Percentiles rank a stretch among this genome's conserved stretches.
These are phyloP conservation scores for Peribolospora baueri DNA, from an alignment of 768 basidiomycete genomes.

Conservation along the genomic window DNA sequence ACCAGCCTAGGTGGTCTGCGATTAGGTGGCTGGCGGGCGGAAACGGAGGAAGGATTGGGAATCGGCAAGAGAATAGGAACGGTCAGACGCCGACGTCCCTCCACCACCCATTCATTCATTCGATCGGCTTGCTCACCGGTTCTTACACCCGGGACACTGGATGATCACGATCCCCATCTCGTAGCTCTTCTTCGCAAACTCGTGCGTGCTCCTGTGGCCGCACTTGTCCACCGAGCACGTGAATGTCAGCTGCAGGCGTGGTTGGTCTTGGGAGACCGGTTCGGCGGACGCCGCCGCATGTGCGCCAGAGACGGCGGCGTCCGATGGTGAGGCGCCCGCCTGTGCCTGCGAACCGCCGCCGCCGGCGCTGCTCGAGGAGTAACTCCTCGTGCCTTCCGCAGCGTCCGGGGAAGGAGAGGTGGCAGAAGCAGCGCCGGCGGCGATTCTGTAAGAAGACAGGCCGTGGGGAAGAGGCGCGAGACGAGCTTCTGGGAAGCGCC, in stretches of 20 bases:
- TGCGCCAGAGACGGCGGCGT: too few relatives aligned
- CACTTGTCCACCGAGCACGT: constrained; percentile 49
- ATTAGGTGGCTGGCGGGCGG: constrained; percentile 40
- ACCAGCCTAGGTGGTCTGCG: constrained; percentile 80
- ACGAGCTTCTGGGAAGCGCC: not conserved
- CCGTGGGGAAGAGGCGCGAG: not conserved
- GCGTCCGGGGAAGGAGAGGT: constrained; percentile 1
- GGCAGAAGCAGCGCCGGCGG: constrained; percentile 3
- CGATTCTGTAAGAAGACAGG: not conserved
- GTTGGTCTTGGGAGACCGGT: constrained; percentile 21
- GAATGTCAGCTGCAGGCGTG: constrained; percentile 49
- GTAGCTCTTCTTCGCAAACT: constrained; percentile 66
- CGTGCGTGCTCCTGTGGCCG: constrained; percentile 55
- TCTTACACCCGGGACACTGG: constrained; percentile 72
- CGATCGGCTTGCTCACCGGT: constrained; percentile 26
- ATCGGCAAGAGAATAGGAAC: not conserved
- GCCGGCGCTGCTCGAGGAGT: too few relatives aligned
- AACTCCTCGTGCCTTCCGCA: constrained; percentile 7
- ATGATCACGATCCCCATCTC: constrained; percentile 69
- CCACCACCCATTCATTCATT: not conserved
- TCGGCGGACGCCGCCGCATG: too few relatives aligned
- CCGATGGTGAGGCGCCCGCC: not conserved
- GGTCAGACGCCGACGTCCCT: not conserved
- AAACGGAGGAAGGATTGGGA: not conserved
- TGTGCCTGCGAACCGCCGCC: not conserved